Conservation (phyloP, 805 yeast species). For the Huiozyma sinensis region DNA sequence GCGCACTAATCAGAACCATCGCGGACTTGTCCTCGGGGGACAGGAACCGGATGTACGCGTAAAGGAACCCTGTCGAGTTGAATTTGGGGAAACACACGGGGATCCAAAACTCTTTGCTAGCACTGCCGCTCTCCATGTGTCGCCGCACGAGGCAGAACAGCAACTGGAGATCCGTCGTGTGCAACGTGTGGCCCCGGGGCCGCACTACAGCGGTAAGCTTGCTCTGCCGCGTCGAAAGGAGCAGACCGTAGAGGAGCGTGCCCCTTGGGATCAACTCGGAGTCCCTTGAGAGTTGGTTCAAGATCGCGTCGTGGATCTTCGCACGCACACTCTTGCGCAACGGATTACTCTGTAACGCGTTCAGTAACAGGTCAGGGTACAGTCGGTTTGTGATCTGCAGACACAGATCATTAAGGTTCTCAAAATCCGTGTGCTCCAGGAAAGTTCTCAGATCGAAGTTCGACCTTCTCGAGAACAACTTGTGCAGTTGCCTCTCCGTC, state of each 20-base stretch:
- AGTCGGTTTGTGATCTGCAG: slow-evolving; percentile 38
- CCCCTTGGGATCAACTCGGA: slow-evolving; percentile 30
- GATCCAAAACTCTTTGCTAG: slow-evolving; percentile 74
- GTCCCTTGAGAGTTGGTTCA: slow-evolving; percentile 13
- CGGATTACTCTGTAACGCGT: slow-evolving; percentile 54
- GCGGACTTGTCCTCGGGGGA: slow-evolving; percentile 28
- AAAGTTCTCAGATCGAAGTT: slow-evolving; percentile 74
- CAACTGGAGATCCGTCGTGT: slow-evolving; percentile 71
- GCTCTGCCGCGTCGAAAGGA: slow-evolving; percentile 49
- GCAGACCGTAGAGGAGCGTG: slow-evolving; percentile 62
- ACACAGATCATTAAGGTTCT: slow-evolving; percentile 58
- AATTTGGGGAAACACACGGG: slow-evolving; percentile 89
- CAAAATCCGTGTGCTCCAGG: slow-evolving; percentile 63
- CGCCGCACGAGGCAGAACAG: slow-evolving; percentile 59
- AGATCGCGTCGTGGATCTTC: slow-evolving; percentile 32
- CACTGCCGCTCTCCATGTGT: slow-evolving; percentile 25
- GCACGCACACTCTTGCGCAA: slow-evolving; percentile 48
- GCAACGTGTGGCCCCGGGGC: slow-evolving; percentile 67
- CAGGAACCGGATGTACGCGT: slow-evolving; percentile 63
- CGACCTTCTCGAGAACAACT: slow-evolving; percentile 57
- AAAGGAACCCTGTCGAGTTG: slow-evolving; percentile 77
- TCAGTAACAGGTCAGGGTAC: slow-evolving; percentile 50
- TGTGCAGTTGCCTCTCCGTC: slow-evolving; percentile 66
- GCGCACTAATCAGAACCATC: slow-evolving; percentile 39
- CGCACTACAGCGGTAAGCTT: slow-evolving; percentile 57